Percentiles rank a stretch among this genome's conserved stretches.
These are phyloP conservation scores for Tanacetum coccineum DNA, from an alignment of 129 eudicot species.

Conservation along the genomic window DNA sequence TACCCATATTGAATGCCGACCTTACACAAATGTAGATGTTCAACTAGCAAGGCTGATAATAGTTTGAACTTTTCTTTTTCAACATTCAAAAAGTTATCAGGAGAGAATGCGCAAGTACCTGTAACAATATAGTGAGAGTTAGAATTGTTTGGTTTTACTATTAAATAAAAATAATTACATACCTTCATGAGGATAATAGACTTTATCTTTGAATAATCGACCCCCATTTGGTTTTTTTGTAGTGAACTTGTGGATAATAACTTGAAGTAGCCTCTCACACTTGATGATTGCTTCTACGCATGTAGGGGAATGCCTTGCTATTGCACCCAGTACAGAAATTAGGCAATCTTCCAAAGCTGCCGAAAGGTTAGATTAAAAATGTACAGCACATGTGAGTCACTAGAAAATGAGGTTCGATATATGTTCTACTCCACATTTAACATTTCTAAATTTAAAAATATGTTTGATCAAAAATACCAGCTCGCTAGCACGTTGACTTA, in stretches of 20 bases:
- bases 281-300: constrained; percentile 81
- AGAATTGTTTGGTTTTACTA: background rate
- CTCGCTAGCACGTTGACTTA: too few relatives aligned
- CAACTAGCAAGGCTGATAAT: constrained; percentile 61
- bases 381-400: background rate
- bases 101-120: constrained; percentile 68
- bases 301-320: constrained; percentile 90
- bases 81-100: constrained; percentile 60
- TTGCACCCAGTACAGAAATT: constrained; percentile 64
- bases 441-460: too few relatives aligned
- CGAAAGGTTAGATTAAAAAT: constrained; percentile 64
- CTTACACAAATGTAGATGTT: constrained; percentile 84
- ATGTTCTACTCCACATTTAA: too few relatives aligned
- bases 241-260: constrained; percentile 53
- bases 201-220: constrained; percentile 63
- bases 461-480: too few relatives aligned
- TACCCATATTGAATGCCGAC: constrained; percentile 66
- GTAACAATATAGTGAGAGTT: constrained; percentile 17
- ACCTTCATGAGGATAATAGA: constrained; percentile 74
- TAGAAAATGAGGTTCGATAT: too few relatives aligned
- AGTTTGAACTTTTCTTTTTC: constrained; percentile 64
- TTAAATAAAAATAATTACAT: constrained; percentile 27
- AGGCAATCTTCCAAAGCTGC: constrained; percentile 69
- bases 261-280: constrained; percentile 74
- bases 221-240: constrained; percentile 47